phyloP scores from a whole-genome alignment of 2,329 filamentous ascomycete species.

The Penicillium carneum region DNA sequence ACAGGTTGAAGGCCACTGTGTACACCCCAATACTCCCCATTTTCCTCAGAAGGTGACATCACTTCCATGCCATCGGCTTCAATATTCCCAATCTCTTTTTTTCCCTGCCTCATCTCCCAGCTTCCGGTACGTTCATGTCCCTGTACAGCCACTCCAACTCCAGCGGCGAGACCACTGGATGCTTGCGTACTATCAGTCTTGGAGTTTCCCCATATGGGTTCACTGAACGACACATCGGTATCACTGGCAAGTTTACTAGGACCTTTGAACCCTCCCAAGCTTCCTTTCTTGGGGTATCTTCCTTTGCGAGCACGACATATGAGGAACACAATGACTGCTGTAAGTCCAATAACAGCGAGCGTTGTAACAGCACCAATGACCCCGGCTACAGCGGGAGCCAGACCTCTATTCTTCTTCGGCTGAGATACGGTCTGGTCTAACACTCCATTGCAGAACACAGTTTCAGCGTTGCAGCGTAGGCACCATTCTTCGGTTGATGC shows the following conservation, averaged over 20 bases:
- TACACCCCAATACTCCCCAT: conserved; percentile 48
- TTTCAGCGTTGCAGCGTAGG: conserved; percentile 53
- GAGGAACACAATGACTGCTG: conserved; percentile 52
- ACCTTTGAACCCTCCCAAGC: conserved; percentile 65
- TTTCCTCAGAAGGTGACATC: conserved; percentile 55
- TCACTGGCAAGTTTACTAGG: conserved; percentile 62
- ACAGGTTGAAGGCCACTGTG: conserved; percentile 54
- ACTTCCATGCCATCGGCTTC: conserved; percentile 3
- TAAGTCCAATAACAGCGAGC: conserved; percentile 54
- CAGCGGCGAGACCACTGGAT: conserved; percentile 27
- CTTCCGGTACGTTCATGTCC: conserved; percentile 64
- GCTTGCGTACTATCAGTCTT: conserved; percentile 44
- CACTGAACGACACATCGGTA: conserved; percentile 57
- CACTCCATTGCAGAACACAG: conserved; percentile 61
- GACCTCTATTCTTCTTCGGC: conserved; percentile 24
- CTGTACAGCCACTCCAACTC: conserved; percentile 36
- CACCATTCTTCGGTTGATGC: conserved; percentile 62
- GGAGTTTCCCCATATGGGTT: conserved; percentile 51
- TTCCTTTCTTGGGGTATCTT: conserved; percentile 41
- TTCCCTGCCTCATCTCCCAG: conserved; percentile 61
- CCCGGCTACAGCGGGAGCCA: conserved; percentile 59
- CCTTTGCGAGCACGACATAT: conserved; percentile 57
- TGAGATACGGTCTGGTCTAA: conserved; percentile 29
- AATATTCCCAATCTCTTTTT: conserved; percentile 35
- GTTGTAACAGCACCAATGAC: conserved; percentile 64